These are phyloP conservation scores for Panaeolus cyanescens DNA, from an alignment of 768 basidiomycete genomes.

Conservation along the genomic window DNA sequence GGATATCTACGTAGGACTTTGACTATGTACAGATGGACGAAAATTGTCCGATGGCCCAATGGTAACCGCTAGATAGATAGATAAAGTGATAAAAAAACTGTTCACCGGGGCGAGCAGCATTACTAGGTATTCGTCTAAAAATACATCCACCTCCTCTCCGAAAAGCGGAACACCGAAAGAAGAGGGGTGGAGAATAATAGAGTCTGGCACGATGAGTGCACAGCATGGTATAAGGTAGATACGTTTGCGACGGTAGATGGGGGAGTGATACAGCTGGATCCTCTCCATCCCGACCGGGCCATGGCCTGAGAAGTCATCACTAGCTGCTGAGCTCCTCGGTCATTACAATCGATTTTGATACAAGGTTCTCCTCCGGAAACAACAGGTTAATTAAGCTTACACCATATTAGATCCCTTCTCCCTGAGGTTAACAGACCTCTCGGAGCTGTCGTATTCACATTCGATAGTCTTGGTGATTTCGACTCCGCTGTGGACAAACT, in stretches of 20 bases:
- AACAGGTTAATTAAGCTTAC: not conserved
- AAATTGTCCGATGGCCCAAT: not conserved
- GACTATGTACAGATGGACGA: not conserved
- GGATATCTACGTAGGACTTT: not conserved
- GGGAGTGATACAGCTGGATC: not conserved
- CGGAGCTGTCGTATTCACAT: not conserved
- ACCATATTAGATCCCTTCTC: not conserved
- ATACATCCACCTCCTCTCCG: not conserved
- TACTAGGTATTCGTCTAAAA: not conserved
- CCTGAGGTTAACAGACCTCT: not conserved
- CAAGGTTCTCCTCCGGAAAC: not conserved
- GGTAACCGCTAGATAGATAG: not conserved
- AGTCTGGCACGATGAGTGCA: not conserved
- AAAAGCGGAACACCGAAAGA: not conserved
- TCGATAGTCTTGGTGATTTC: conserved; percentile 2
- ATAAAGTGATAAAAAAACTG: not conserved
- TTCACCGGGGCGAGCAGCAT: not conserved
- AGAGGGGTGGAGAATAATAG: not conserved
- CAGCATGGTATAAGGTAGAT: not conserved
- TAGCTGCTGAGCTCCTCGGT: not conserved
- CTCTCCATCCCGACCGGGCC: not conserved
- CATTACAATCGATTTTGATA: not conserved
- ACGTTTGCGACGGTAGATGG: not conserved
- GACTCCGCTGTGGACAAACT: not conserved
- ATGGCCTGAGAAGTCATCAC: not conserved